Evolutionary conservation across 106 monocot species (phyloP), one percentile per base, ranked within the genome.

Genomic region (Chionographis japonica): DNA sequence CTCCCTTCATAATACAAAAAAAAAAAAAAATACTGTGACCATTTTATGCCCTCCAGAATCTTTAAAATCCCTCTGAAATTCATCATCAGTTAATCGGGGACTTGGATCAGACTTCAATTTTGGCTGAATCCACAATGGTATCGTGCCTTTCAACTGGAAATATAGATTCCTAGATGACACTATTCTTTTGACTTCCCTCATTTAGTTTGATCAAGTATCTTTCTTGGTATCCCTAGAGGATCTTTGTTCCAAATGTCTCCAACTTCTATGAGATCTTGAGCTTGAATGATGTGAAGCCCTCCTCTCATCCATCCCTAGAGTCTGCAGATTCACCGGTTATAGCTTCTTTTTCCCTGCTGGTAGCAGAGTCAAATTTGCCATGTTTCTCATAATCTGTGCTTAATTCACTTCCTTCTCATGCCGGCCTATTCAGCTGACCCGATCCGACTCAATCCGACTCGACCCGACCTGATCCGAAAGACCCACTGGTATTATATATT

Each of bases 231-330:
- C 63, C 56, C 38, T 78, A 37, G 60, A 68, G 14, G 65, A 73
- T 49, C 40, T 60, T 62, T 79, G 74, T 3, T 72, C 67, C 42
- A 40, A 60, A 73, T 61, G 72, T 49, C 77, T 75, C n/a, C 80
- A 85, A 66, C 68, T 92, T 65, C 82, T 80, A 40, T 83, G 78
- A 50, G 81, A 85, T 74, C 73, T 79, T 40, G 84, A 88, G 58
- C 80, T 58, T 50, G 70, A 77, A 61, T 75, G 67, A 50, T 73
- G 78, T 37, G 78, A 81, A 38, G 69, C 20, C 58, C 70, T 75
- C 43, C 54, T 78, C 35, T 74, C n/a, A n/a, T n/a, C n/a, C 90
- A 72, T 86, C 75, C 65, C 56, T 81, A 19, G 52, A 37, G 10
- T 51, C 58, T 58, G 69, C 53, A 50, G 61, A 76, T n/a, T 50